phyloP scores from a whole-genome alignment of 1,284 basidiomycete genomes.

The Marasmius fiardii region DNA sequence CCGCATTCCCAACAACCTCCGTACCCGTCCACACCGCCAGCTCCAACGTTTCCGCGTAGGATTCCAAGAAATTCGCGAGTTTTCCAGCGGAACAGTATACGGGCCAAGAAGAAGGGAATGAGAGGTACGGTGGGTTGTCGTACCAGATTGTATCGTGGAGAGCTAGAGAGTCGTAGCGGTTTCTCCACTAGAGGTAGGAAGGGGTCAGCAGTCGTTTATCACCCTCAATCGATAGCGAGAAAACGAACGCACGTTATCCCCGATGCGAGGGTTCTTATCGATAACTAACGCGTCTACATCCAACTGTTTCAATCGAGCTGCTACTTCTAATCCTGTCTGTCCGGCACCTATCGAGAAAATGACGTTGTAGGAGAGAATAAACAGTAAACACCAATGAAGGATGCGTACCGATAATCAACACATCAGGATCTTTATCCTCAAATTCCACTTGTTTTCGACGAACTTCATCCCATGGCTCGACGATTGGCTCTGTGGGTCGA shows the following conservation, averaged over 20 bases:
- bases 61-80: slow-evolving; percentile 55
- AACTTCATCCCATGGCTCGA: slow-evolving; percentile 12
- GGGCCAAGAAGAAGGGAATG: slow-evolving; percentile 46
- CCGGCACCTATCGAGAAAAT: slow-evolving; percentile 20
- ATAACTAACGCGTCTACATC: slow-evolving; percentile 6
- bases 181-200: slow-evolving; percentile 41
- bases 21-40: slow-evolving; percentile 51
- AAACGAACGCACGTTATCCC: slow-evolving; percentile 26
- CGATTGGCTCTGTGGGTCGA: slow-evolving; percentile 13
- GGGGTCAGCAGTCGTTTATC: no score
- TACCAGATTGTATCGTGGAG: slow-evolving; percentile 51
- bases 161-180: slow-evolving; percentile 45
- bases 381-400: background rate
- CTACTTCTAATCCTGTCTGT: slow-evolving; percentile 35
- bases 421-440: slow-evolving; percentile 22
- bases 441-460: slow-evolving; percentile 23
- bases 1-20: slow-evolving; percentile 28
- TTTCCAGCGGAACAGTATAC: slow-evolving; percentile 44
- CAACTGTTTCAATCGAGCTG: slow-evolving; percentile 37
- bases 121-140: slow-evolving; percentile 37
- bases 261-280: slow-evolving; percentile 35
- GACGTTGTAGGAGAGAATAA: background rate
- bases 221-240: background rate
- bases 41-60: slow-evolving; percentile 49
- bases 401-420: slow-evolving; percentile 29